Conservation (phyloP, 352 stramenopile species). For the Phytophthora melonis region DNA sequence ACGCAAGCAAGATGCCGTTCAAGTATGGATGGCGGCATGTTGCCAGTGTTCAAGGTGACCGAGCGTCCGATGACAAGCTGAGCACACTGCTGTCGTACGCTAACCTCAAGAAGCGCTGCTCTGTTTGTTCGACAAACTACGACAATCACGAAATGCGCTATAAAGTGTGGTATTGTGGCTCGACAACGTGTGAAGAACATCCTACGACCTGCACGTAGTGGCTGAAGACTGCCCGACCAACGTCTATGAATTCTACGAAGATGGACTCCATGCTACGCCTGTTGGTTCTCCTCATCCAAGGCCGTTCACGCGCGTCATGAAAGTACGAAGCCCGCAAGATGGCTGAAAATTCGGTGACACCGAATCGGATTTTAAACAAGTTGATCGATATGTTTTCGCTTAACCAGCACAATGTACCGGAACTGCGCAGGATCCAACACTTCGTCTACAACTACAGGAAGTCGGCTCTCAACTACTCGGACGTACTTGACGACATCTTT, state of each 20-base stretch:
- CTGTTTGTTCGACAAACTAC: too few relatives aligned
- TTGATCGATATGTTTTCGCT: constrained; percentile 3
- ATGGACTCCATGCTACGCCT: not conserved
- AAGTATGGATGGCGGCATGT: too few relatives aligned
- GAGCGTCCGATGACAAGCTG: too few relatives aligned
- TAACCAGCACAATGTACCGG: not conserved
- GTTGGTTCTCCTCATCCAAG: not conserved
- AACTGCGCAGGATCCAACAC: not conserved
- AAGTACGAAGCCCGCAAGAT: not conserved
- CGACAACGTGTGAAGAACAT: not conserved
- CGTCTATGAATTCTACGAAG: not conserved
- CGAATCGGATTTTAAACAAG: not conserved
- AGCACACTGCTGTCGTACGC: too few relatives aligned
- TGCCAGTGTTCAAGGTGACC: too few relatives aligned
- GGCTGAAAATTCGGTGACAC: not conserved
- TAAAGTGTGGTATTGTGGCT: not conserved
- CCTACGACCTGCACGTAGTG: not conserved
- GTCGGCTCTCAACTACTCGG: too few relatives aligned
- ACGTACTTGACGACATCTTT: too few relatives aligned
- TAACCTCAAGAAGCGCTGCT: too few relatives aligned
- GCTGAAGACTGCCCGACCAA: not conserved
- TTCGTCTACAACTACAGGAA: constrained; percentile 1
- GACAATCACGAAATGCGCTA: not conserved
- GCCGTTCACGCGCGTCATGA: not conserved
- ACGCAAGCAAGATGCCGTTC: too few relatives aligned